These are phyloP conservation scores for Coniosporium uncinatum DNA, from an alignment of 2,329 filamentous ascomycete species.

Conservation along the genomic window DNA sequence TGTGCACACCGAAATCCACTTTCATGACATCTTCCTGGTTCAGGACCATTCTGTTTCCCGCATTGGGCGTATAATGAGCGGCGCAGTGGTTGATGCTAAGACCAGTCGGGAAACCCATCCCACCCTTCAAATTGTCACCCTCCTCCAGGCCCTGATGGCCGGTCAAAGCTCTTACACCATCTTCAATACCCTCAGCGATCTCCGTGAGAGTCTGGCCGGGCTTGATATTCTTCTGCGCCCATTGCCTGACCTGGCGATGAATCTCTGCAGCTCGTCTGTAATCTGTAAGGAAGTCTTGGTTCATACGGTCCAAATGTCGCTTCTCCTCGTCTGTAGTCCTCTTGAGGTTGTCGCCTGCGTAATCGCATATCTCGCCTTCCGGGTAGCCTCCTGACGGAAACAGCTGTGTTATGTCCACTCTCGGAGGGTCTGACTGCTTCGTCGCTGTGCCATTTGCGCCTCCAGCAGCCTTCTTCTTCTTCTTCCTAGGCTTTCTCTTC, in stretches of 20 bases:
- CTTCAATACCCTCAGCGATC: constrained; percentile 84
- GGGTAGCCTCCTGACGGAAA: constrained; percentile 72
- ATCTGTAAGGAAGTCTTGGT: constrained; percentile 73
- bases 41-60: constrained; percentile 72
- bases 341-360: constrained; percentile 70
- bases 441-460: constrained; percentile 39
- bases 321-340: constrained; percentile 84
- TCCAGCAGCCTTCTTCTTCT: constrained; percentile 31
- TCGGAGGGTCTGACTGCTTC: constrained; percentile 71
- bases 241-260: constrained; percentile 83
- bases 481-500: constrained; percentile 72
- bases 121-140: constrained; percentile 71
- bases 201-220: constrained; percentile 76
- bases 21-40: constrained; percentile 67
- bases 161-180: constrained; percentile 70
- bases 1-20: constrained; percentile 66
- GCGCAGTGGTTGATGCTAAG: constrained; percentile 81
- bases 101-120: constrained; percentile 84
- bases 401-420: constrained; percentile 66
- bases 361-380: constrained; percentile 73
- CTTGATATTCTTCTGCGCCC: constrained; percentile 75
- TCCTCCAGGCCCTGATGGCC: constrained; percentile 73
- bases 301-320: constrained; percentile 74
- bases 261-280: constrained; percentile 84
- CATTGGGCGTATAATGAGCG: constrained; percentile 84